Evolutionary conservation across 1,139 yeast species (phyloP), one percentile per base, ranked within the genome.

Genomic region (Saccharomyces hybrid): DNA sequence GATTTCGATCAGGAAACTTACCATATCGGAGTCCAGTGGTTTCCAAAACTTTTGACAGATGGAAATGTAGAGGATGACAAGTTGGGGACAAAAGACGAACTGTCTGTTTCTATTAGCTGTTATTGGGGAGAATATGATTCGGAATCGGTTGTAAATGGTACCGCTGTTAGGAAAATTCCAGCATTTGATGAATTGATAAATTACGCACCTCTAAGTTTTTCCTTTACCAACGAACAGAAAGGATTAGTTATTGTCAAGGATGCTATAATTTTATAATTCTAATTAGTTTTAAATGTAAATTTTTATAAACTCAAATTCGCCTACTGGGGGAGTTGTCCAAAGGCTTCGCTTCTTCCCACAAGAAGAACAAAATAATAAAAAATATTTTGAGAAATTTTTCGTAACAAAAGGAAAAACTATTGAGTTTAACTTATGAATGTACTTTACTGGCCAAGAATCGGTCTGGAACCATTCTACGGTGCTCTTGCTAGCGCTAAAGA

Each of bases 11-110:
- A 73, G 51, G 61, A 68, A 2, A 72, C 75, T 1, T 85, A 81
- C 64, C 85, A 78, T 59, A 59, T 89, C 51, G 87, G 84, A 1
- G 65, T 89, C 54, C 87, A 86, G 64, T 88, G 96, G 96, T 74
- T 86, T 47, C 95, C 95, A 4, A 78, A 78, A 55, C 75, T 84
- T 56, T 75, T 80, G 51, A 28, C 13, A 51, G 53, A n/a, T 4
- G 27, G 72, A 25, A 75, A 68, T 29, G 73, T 66, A 48, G 73
- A 70, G 49, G 65, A 68, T 5, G 72, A 73, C 46, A 59, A 60
- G 23, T 68, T 88, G 55, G 85, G 84, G 1, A 74, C 88, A 1
- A 65, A 68, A 5, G 71, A 73, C 47, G 60, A 60, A 25, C 69
- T 89, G 54, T 85, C 84, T 1, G 74, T 88, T 1, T 70, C 73